A percentile compares a stretch with the other conserved stretches of the same genome.
Evolutionary conservation across 345 rosid genomes (phyloP).

Genomic region (Rhizophora apiculata): DNA sequence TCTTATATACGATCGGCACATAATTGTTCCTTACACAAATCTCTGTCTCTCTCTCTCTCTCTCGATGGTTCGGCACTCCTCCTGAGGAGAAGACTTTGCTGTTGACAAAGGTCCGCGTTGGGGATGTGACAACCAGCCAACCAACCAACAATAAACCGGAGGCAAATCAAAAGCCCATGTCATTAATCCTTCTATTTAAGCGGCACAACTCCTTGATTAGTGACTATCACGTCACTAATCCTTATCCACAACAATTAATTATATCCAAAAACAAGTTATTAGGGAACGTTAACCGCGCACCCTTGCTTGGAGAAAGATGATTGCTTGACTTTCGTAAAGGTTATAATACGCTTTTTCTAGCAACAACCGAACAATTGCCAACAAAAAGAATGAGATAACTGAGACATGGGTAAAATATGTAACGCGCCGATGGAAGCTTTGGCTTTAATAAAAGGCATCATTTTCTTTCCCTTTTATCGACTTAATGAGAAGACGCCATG

Average conservation of each 20-base stretch:
- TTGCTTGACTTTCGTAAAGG: not conserved
- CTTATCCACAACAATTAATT: slow-evolving; percentile 14
- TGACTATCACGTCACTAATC: not conserved
- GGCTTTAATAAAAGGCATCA: slow-evolving; percentile 10
- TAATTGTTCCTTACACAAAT: too few species aligned
- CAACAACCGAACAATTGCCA: not conserved
- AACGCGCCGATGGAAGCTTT: not conserved
- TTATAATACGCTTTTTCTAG: not conserved
- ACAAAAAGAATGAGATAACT: not conserved
- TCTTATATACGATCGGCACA: too few species aligned
- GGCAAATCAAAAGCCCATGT: not conserved
- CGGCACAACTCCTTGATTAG: not conserved
- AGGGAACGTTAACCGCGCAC: not conserved
- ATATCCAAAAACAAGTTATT: too few species aligned
- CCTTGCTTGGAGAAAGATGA: not conserved
- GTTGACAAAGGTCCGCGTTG: too few species aligned
- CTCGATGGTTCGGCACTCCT: too few species aligned
- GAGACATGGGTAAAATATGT: not conserved
- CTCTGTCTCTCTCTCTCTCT: too few species aligned
- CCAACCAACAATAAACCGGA: not conserved
- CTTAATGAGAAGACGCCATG: slow-evolving; percentile 10
- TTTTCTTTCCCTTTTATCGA: slow-evolving; percentile 18
- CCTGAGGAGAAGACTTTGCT: too few species aligned
- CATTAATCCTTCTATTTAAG: slow-evolving; percentile 11
- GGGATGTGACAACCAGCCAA: too few species aligned